Percentiles rank a stretch among this genome's conserved stretches.
phyloP scores from a whole-genome alignment of 768 basidiomycete genomes.

The Panellus pusillus region DNA sequence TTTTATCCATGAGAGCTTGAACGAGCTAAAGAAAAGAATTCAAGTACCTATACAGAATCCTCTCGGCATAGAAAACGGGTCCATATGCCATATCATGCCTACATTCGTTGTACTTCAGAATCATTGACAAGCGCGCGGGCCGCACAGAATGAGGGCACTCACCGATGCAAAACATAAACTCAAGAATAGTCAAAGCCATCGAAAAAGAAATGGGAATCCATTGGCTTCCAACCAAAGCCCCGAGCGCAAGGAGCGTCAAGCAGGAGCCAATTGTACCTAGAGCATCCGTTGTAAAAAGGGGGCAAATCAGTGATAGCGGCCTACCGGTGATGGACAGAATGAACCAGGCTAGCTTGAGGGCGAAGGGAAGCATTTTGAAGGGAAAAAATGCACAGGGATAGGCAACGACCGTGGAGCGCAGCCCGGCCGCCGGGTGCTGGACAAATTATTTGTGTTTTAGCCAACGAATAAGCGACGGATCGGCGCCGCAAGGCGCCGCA shows the following conservation, averaged over 20 bases:
- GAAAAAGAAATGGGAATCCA: background rate
- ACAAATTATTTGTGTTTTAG: too few species aligned
- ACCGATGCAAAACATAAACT: constrained; percentile 58
- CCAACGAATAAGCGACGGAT: too few species aligned
- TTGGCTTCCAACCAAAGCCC: background rate
- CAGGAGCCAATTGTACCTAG: constrained; percentile 9
- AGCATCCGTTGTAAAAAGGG: too few species aligned
- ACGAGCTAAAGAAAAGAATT: background rate
- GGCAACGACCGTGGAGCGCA: too few species aligned
- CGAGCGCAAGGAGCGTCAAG: constrained; percentile 1
- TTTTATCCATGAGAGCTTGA: background rate
- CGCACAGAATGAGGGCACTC: constrained; percentile 12
- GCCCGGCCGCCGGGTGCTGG: too few species aligned
- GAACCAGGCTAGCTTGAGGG: constrained; percentile 17
- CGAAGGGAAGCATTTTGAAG: constrained; percentile 13
- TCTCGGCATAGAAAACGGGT: constrained; percentile 57
- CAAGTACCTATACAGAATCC: constrained; percentile 54
- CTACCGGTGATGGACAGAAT: background rate
- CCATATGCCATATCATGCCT: constrained; percentile 69
- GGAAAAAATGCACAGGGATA: too few species aligned
- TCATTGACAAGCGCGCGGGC: too few species aligned
- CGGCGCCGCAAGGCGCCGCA: too few species aligned
- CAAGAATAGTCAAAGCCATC: constrained; percentile 1
- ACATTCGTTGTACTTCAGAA: too few species aligned
- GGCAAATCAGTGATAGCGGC: background rate